These are phyloP conservation scores for Hamamelis virginiana DNA, from an alignment of 164 flowering plant genomes.

Conservation along the genomic window DNA sequence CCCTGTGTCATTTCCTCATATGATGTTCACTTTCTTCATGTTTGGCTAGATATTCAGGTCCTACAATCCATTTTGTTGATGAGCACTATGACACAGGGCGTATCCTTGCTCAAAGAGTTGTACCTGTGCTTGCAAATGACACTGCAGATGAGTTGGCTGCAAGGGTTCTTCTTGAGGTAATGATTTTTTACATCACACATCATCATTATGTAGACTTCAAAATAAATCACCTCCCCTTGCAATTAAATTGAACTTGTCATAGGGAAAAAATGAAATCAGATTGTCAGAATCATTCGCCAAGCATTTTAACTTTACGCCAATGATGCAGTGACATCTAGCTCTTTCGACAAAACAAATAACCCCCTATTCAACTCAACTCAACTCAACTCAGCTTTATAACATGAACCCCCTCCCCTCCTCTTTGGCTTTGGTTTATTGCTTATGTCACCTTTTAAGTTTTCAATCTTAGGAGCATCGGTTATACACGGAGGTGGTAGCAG, in stretches of 20 bases:
- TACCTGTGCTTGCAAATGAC: slow-evolving; percentile 73
- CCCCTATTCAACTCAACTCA: too few relatives aligned
- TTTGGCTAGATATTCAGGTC: slow-evolving; percentile 69
- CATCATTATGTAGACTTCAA: not conserved
- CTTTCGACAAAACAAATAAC: too few relatives aligned
- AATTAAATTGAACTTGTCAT: not conserved
- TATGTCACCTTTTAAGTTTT: not conserved
- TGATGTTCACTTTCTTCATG: not conserved
- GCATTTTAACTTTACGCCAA: not conserved
- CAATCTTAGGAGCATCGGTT: slow-evolving; percentile 59
- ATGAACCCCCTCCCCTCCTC: too few relatives aligned
- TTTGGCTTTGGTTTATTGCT: not conserved
- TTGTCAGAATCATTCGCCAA: not conserved
- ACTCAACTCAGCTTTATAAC: too few relatives aligned
- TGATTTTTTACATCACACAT: not conserved
- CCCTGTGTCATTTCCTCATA: too few relatives aligned
- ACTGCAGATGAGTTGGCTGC: slow-evolving; percentile 79
- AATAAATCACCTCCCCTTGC: not conserved
- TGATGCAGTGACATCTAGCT: too few relatives aligned
- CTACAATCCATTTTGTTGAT: slow-evolving; percentile 89
- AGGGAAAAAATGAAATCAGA: not conserved
- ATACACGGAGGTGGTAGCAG: slow-evolving; percentile 63
- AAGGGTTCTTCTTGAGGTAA: slow-evolving; percentile 81
- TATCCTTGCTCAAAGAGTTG: slow-evolving; percentile 85
- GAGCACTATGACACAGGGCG: slow-evolving; percentile 89